A percentile compares a stretch with the other conserved stretches of the same genome.
Evolutionary conservation across 768 basidiomycete species (phyloP).

Genomic region (Phylloporus rhodoxanthus): DNA sequence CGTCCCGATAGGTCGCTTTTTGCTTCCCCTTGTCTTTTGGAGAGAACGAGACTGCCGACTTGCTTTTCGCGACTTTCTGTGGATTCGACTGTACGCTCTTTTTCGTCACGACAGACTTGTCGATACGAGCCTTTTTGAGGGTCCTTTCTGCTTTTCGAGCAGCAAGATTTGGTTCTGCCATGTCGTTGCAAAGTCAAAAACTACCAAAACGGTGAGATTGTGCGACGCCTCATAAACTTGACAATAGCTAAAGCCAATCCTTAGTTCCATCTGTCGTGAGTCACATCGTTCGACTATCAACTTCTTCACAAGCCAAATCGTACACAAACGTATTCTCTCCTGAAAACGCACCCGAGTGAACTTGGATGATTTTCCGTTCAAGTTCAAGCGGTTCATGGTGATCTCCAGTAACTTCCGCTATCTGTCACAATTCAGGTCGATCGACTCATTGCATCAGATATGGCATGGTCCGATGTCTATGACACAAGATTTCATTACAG

Average conservation of each 20-base stretch:
- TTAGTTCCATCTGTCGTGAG: conserved; percentile 80
- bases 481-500: conserved; percentile 4
- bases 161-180: conserved; percentile 14
- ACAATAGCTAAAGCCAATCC: no score
- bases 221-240: no score
- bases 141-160: conserved; percentile 10
- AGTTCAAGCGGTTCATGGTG: conserved; percentile 93
- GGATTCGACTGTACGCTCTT: neutral
- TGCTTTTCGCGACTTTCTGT: neutral
- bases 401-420: conserved; percentile 89
- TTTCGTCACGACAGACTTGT: conserved; percentile 6
- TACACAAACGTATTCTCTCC: conserved; percentile 57
- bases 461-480: neutral
- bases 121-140: conserved; percentile 22
- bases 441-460: neutral
- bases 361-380: conserved; percentile 82
- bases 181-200: neutral
- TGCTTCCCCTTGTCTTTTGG: conserved; percentile 30
- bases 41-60: conserved; percentile 8
- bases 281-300: conserved; percentile 74
- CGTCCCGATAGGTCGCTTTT: conserved; percentile 3
- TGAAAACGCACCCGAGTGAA: conserved; percentile 41
- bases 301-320: conserved; percentile 90
- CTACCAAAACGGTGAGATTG: no score
- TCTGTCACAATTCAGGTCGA: conserved; percentile 56